Evolutionary conservation across 2,329 filamentous ascomycete species (phyloP).

Genomic region (Karstenula rhodostoma): DNA sequence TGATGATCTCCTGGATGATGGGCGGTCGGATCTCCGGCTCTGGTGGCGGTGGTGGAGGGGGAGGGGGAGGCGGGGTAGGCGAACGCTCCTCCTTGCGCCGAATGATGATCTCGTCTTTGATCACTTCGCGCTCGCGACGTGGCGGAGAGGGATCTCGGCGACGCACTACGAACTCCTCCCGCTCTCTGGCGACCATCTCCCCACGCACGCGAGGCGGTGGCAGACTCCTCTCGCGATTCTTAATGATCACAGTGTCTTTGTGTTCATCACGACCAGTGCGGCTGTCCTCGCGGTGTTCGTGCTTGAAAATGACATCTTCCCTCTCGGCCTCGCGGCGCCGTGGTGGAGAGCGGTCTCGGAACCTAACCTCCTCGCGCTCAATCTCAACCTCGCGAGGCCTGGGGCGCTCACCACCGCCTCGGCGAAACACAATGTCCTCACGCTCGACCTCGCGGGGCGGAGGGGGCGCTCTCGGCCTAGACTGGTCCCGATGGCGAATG

Average conservation of each 20-base stretch:
- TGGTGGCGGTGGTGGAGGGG: constrained; percentile 60
- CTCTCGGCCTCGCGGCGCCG: constrained; percentile 46
- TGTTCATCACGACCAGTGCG: constrained; percentile 49
- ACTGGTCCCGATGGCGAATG: constrained; percentile 47
- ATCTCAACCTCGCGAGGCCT: constrained; percentile 47
- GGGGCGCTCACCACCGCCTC: constrained; percentile 50
- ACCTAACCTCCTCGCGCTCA: constrained; percentile 58
- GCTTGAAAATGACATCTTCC: constrained; percentile 39
- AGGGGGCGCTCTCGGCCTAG: constrained; percentile 38
- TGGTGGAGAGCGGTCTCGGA: constrained; percentile 48
- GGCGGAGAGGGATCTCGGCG: constrained; percentile 49
- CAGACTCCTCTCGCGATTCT: constrained; percentile 46
- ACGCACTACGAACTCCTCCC: constrained; percentile 52
- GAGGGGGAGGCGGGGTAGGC: constrained; percentile 60
- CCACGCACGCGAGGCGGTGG: constrained; percentile 45
- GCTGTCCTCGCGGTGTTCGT: constrained; percentile 49
- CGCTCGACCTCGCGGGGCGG: constrained; percentile 46
- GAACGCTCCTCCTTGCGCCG: constrained; percentile 54
- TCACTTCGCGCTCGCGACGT: constrained; percentile 44
- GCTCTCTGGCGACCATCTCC: constrained; percentile 50
- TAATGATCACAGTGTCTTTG: constrained; percentile 46
- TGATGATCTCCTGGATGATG: constrained; percentile 88
- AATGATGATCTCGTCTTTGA: constrained; percentile 55
- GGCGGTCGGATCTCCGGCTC: constrained; percentile 76
- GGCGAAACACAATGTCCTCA: constrained; percentile 55